Evolutionary conservation across 73 alveolate genomes (phyloP).

Genomic region (Paramecium biaurelia): DNA sequence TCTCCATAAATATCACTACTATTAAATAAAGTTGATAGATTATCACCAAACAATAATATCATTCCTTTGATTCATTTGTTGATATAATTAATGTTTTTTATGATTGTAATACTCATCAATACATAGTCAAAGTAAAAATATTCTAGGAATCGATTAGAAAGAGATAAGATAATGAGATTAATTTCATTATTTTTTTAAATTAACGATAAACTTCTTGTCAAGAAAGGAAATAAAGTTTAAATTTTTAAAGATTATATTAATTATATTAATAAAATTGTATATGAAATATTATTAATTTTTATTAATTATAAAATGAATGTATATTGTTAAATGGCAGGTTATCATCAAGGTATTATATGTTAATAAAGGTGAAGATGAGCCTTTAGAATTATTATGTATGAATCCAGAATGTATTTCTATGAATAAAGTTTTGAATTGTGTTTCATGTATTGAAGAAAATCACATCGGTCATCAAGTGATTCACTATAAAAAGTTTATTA

Average conservation of each 20-base stretch:
- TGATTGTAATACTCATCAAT: too few relatives aligned
- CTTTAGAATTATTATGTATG: slow-evolving; percentile 7
- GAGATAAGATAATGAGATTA: too few relatives aligned
- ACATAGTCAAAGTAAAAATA: too few relatives aligned
- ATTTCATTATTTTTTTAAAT: too few relatives aligned
- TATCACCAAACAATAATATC: too few relatives aligned
- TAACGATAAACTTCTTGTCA: too few relatives aligned
- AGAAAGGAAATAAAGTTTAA: too few relatives aligned
- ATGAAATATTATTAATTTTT: not conserved
- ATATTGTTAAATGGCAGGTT: slow-evolving; percentile 2
- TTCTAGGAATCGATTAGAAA: too few relatives aligned
- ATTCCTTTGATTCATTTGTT: too few relatives aligned
- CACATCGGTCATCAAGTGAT: not conserved
- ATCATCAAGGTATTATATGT: not conserved
- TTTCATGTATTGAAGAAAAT: not conserved
- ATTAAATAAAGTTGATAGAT: too few relatives aligned
- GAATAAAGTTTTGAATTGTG: not conserved
- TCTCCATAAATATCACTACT: too few relatives aligned
- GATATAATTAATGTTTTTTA: too few relatives aligned
- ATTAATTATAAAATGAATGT: not conserved
- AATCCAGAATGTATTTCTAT: slow-evolving; percentile 4
- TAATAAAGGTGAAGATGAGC: slow-evolving; percentile 14
- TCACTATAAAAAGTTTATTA: slow-evolving; percentile 3
- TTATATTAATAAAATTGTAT: not conserved
- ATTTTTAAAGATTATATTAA: not conserved